These are phyloP conservation scores for Psilocybe cyanescens DNA, from an alignment of 768 basidiomycete species.

Conservation along the genomic window DNA sequence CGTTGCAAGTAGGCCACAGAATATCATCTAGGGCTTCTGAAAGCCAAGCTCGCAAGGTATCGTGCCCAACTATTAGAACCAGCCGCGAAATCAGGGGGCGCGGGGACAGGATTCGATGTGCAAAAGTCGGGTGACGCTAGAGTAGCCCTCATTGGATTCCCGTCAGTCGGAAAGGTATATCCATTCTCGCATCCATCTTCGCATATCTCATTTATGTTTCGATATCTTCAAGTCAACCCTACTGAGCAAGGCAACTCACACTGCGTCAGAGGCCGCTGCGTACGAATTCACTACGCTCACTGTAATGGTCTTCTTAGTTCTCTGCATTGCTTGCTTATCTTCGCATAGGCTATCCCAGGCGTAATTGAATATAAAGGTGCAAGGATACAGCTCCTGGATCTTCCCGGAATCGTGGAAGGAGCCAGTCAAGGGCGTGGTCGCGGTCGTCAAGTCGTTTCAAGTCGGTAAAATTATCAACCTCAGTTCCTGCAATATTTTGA, in stretches of 20 bases:
- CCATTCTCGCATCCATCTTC: background rate
- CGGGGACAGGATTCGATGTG: constrained; percentile 88
- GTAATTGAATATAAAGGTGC: constrained; percentile 95
- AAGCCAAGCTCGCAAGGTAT: constrained; percentile 94
- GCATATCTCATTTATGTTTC: background rate
- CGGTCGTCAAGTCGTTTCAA: constrained; percentile 95
- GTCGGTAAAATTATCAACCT: constrained; percentile 37
- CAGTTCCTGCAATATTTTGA: constrained; percentile 3
- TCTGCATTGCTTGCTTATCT: constrained; percentile 7
- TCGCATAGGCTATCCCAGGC: constrained; percentile 86
- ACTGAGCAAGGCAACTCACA: constrained; percentile 90
- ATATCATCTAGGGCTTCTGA: constrained; percentile 91
- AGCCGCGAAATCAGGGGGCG: constrained; percentile 76
- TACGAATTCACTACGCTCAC: constrained; percentile 97
- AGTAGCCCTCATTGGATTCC: constrained; percentile 93
- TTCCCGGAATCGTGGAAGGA: constrained; percentile 95
- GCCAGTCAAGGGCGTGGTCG: constrained; percentile 90
- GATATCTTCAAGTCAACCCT: constrained; percentile 72
- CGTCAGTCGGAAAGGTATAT: constrained; percentile 86
- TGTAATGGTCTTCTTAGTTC: constrained; percentile 38
- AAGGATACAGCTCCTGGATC: constrained; percentile 91
- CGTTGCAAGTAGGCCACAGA: constrained; percentile 77
- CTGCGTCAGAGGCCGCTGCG: constrained; percentile 84
- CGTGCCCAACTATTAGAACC: constrained; percentile 96
- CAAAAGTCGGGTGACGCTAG: constrained; percentile 84